Conservation (phyloP, 345 rosid species). For the Brassica juncea region DNA sequence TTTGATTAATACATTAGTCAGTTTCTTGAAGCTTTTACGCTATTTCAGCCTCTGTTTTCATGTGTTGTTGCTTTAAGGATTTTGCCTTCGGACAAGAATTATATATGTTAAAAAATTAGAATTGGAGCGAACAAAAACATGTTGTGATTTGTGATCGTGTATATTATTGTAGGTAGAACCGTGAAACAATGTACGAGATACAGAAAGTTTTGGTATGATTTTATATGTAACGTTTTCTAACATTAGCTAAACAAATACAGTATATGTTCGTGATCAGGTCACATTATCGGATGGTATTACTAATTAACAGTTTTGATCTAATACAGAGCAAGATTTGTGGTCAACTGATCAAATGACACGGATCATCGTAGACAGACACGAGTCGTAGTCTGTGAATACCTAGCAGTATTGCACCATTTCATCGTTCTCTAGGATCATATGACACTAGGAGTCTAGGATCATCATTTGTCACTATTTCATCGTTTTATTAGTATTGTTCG, state of each 20-base stretch:
- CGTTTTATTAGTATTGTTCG: not conserved
- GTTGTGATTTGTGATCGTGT: not conserved
- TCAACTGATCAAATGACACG: too few relatives aligned
- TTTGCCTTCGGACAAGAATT: not conserved
- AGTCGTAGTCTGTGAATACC: not conserved
- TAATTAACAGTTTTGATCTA: too few relatives aligned
- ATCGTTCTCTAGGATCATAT: too few relatives aligned
- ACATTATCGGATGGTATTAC: too few relatives aligned
- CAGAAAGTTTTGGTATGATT: not conserved
- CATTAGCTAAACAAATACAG: not conserved
- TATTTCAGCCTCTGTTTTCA: not conserved
- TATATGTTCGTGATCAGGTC: not conserved
- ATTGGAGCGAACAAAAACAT: not conserved
- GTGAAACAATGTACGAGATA: not conserved
- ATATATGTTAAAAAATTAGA: not conserved
- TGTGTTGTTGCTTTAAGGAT: not conserved
- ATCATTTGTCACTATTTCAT: too few relatives aligned
- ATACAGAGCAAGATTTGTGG: too few relatives aligned
- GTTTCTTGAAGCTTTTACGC: constrained; percentile 8
- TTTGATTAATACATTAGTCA: not conserved
- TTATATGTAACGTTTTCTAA: not conserved
- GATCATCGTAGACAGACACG: too few relatives aligned
- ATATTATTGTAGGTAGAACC: not conserved
- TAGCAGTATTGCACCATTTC: too few relatives aligned
- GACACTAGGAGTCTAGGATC: too few relatives aligned